Evolutionary conservation across 2,329 filamentous ascomycete species (phyloP), one percentile per base, ranked within the genome.

Genomic region (Hypoxylon sp.): DNA sequence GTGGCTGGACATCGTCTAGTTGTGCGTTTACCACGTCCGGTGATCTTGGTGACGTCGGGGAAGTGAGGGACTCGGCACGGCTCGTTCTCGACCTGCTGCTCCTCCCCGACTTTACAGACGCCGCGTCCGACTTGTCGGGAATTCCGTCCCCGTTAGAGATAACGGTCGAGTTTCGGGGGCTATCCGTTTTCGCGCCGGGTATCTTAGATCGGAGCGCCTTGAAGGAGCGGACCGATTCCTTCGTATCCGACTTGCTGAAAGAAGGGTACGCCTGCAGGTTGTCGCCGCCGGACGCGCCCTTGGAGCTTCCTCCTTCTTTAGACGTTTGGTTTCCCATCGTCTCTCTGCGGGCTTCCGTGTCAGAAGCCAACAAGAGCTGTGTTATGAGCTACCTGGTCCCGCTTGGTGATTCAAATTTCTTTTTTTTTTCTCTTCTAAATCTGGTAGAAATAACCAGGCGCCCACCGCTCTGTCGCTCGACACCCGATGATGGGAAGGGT

Each of bases 221-320:
- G 74, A 97, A 88, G 3, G 93, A 97, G 64, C 92, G 89, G 26
- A 89, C 86, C 5, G 92, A 97, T 65, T 97, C 93, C 74, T 93
- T 94, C 23, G 94, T 98, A 73, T 98, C 94, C 54, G 92, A 92
- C 73, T 90, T 89, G 77, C 90, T 90, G 73, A 98, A 94, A 23
- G 94, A 97, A 23, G 93, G 94, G 75, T 95, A 96, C 24, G 91
- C 90, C 74, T 92, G 89, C 57, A 97, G 79, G 60, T 63, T 51
- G 3, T 60, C 60, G 38, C 23, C 43, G 40, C 90, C 86, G 55
- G 62, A 72, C 58, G 78, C 77, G 57, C 78, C 77, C 75, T 85
- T 89, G 69, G 79, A 73, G 58, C 77, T 75, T 58, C 75, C 79
- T 68, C 79, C 76, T 72, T 84, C 82, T 69, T 84, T 85, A 68